Base-by-base conservation (phyloP, 106 monocot genomes). In the Iris macrosiphon region DNA sequence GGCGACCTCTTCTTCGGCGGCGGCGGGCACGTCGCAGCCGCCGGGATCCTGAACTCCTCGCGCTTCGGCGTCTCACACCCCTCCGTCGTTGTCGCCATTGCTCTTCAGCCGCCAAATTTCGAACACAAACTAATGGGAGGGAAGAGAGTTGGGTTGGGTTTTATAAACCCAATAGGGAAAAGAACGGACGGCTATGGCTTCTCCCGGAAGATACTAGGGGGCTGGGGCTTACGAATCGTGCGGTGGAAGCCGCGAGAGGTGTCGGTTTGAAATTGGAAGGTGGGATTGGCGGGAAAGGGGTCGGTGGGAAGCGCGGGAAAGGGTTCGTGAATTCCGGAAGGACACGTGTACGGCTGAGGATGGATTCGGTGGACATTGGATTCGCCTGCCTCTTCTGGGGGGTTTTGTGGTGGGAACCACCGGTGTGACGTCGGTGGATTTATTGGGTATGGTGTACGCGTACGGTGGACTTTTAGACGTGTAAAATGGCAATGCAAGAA, bases 1-100 rank as follows among this genome's bases (percentile, higher is more conserved):
- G 71, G 47, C 19, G 45, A 13, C 67, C 67, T 62, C 61, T 76
- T 76, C 81, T 21, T 67, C 29, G 81, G 76, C 45, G 75, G 81
- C 33, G 75, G 75, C 14, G 80, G 80, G 40, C 71, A 72, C n/a
- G 43, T 28, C 17, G 63, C 3, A 35, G 28, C 50, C 16, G 57
- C 76, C 31, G 81, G 76, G n/a, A 76, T 81, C 55, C 71, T 38
- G 76, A 44, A 72, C 32, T 76, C 76, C 42, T 38, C 54, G 17
- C 75, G 50, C 68, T 71, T 81, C 62, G 81, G 81, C 76, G 81
- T 81, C 72, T 81, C 76, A 62, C 71, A 81, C 7, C 80, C 75
- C 22, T 74, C 75, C 21, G 62, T 30, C 46, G 18, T 45, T 14
- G 0, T 34, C 16, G 28, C 60, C 18, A 46, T 58, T 33, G 7